Conservation (phyloP, 371 early-diverging fungal genomes). For the Mycotypha africana region DNA sequence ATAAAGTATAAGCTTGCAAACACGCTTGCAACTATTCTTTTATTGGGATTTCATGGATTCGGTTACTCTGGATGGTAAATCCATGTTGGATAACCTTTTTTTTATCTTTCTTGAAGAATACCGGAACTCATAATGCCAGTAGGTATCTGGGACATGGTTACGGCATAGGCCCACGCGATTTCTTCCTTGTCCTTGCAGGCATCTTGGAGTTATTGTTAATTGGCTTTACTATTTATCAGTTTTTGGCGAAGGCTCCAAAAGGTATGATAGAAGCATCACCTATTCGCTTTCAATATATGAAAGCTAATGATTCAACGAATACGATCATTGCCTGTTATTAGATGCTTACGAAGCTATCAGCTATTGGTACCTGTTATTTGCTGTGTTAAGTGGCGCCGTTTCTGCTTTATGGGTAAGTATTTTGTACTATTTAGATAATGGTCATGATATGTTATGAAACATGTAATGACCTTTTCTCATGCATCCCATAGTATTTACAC, state of each 20-base stretch:
- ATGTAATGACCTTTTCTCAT: background rate
- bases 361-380: slow-evolving; percentile 39
- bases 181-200: slow-evolving; percentile 27
- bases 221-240: slow-evolving; percentile 45
- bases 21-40: slow-evolving; percentile 31
- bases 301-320: background rate
- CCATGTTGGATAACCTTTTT: background rate
- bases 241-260: slow-evolving; percentile 40
- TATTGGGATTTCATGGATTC: slow-evolving; percentile 34
- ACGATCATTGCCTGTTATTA: background rate
- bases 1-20: slow-evolving; percentile 39
- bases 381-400: slow-evolving; percentile 27
- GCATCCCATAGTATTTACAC: slow-evolving; percentile 19
- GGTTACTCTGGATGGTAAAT: slow-evolving; percentile 27
- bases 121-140: too few relatives aligned
- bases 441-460: background rate
- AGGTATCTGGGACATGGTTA: slow-evolving; percentile 33
- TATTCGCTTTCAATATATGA: background rate
- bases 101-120: background rate
- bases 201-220: slow-evolving; percentile 32
- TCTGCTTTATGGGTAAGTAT: slow-evolving; percentile 27
- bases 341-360: slow-evolving; percentile 38
- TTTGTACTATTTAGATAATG: background rate
- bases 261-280: too few relatives aligned
- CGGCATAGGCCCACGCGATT: slow-evolving; percentile 33